Percentiles rank a stretch among this genome's conserved stretches.
Evolutionary conservation across 345 rosid genomes (phyloP).

Genomic region (Gossypioides kirkii): DNA sequence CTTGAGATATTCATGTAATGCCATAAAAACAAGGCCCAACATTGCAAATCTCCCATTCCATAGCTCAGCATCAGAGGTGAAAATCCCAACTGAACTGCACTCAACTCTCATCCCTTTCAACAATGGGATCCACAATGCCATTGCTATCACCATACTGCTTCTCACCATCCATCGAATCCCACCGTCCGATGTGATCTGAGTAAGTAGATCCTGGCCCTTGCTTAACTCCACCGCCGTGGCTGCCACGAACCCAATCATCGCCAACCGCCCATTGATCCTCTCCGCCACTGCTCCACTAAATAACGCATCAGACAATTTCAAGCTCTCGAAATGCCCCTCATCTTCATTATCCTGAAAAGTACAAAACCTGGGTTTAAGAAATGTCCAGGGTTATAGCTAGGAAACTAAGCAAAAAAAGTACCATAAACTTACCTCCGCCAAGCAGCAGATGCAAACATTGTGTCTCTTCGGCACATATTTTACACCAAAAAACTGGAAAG

Average conservation of each 20-base stretch:
- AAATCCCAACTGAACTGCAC: conserved; percentile 48
- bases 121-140: conserved; percentile 59
- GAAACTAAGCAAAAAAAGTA: neutral
- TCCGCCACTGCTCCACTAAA: conserved; percentile 87
- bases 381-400: neutral
- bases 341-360: too few relatives aligned
- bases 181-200: conserved; percentile 49
- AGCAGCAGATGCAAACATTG: conserved; percentile 30
- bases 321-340: conserved; percentile 24
- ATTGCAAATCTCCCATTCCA: conserved; percentile 85
- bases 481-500: conserved; percentile 19
- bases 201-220: conserved; percentile 56
- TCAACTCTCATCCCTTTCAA: conserved; percentile 51
- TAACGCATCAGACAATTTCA: conserved; percentile 48
- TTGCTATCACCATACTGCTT: conserved; percentile 43
- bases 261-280: conserved; percentile 83
- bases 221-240: conserved; percentile 61
- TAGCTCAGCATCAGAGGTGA: conserved; percentile 57
- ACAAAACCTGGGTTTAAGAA: too few relatives aligned
- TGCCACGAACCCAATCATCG: conserved; percentile 77
- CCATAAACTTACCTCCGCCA: conserved; percentile 34
- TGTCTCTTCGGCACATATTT: conserved; percentile 22
- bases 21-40: conserved; percentile 75
- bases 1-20: conserved; percentile 60
- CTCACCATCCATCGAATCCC: conserved; percentile 60